Conservation (phyloP, 257 asterid genomes). For the Gynochthodes officinalis region DNA sequence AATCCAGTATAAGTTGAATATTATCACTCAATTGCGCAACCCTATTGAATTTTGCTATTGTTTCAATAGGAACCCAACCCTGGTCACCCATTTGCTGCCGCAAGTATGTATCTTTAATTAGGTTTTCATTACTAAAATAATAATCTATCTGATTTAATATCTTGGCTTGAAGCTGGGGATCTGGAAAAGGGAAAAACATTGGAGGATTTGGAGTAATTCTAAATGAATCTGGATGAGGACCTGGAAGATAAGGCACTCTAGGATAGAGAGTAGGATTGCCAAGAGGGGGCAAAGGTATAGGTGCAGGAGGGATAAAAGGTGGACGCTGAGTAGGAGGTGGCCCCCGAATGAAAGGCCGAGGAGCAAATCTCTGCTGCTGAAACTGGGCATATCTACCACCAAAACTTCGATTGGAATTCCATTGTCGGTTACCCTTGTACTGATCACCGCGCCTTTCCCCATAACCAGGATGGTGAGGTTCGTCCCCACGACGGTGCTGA, state of each 20-base stretch:
- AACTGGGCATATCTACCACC: conserved; percentile 53
- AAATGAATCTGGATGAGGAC: conserved; percentile 47
- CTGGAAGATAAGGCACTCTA: conserved; percentile 48
- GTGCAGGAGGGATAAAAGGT: conserved; percentile 41
- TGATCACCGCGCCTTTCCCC: conserved; percentile 73
- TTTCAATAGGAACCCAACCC: conserved; percentile 65
- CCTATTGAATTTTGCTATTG: conserved; percentile 75
- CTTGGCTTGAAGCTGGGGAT: conserved; percentile 52
- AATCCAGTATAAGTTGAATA: conserved; percentile 52
- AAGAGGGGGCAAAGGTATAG: conserved; percentile 42
- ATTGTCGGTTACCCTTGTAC: conserved; percentile 48
- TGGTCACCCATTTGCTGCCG: conserved; percentile 63
- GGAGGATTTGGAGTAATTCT: conserved; percentile 43
- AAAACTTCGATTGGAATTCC: conserved; percentile 49
- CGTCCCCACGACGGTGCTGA: conserved; percentile 64
- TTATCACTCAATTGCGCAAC: conserved; percentile 55
- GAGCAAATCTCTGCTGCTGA: conserved; percentile 41
- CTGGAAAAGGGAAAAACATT: conserved; percentile 33
- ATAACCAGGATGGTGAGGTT: conserved; percentile 40
- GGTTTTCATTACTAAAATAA: conserved; percentile 67
- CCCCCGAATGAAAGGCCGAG: conserved; percentile 53
- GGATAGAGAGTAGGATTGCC: conserved; percentile 47
- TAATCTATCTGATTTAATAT: conserved; percentile 65
- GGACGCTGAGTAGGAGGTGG: conserved; percentile 39
- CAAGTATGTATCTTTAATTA: conserved; percentile 56